Base-by-base conservation (phyloP, 73 alveolate species). In the Stentor coeruleus region DNA sequence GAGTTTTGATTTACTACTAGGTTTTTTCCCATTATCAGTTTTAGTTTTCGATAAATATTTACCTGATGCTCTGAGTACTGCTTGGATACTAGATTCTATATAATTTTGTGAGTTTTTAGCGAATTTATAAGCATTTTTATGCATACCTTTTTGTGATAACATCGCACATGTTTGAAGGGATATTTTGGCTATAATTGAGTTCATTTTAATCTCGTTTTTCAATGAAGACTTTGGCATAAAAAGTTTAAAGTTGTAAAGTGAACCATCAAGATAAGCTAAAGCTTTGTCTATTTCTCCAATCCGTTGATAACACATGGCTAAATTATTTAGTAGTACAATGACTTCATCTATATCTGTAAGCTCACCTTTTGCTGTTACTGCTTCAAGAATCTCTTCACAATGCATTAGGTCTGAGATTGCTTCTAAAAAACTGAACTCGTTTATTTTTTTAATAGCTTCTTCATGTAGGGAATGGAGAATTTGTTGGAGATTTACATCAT, bases 211-310 rank as follows among this genome's bases (percentile, higher is more conserved):
- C 14, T 66, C 79, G n/a, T 31, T 31, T 66, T 66, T 31, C 79
- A 66, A 33, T 28, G 79, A 66, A 20, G n/a, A 11, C 39, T 20
- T 66, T 15, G 1, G 26, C 37, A 20, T 31, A 66, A 66, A 66
- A 20, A 20, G 11, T 20, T 33, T 20, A 11, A 66, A 20, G 37
- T 66, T 66, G 79, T 20, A 66, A 66, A 66, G 79, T 1, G 40
- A 20, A 20, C 79, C 79, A 28, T 66, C 79, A 26, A 66, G 79
- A 66, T 66, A 66, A 1, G 79, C 79, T 28, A 66, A 28, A 20
- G 40, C n/a, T 66, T 66, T 66, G n/a, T 66, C 79, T 66, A 66
- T 11, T 20, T 66, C 79, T 66, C 79, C 79, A 1, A 66, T 66
- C 33, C 79, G n/a, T 40, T 66, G 79, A 2, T 66, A 66, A 31